Percentiles rank a stretch among this genome's conserved stretches.
These are phyloP conservation scores for Fistulina hepatica DNA, from an alignment of 1,284 basidiomycete species.

Conservation along the genomic window DNA sequence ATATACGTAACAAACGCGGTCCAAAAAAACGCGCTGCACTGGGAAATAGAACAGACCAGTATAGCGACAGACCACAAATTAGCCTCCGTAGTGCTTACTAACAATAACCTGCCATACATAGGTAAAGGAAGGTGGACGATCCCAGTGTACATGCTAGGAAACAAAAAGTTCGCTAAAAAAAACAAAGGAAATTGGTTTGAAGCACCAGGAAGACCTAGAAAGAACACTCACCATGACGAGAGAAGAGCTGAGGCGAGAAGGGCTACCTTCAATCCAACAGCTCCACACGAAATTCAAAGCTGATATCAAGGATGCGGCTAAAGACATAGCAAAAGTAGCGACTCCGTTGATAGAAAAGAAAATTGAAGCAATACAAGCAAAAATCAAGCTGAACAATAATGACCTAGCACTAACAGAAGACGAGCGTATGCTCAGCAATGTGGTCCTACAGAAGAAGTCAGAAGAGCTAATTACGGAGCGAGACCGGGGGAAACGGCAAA, in stretches of 20 bases:
- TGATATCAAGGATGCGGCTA: not conserved
- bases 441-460: too few relatives aligned
- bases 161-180: too few relatives aligned
- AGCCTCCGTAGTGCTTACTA: constrained; percentile 2
- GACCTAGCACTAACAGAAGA: too few relatives aligned
- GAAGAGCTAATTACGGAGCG: too few relatives aligned
- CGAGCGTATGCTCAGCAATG: too few relatives aligned
- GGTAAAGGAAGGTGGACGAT: constrained; percentile 12
- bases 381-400: too few relatives aligned
- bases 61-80: constrained; percentile 9
- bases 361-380: too few relatives aligned
- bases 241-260: too few relatives aligned
- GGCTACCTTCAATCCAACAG: not conserved
- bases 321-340: not conserved
- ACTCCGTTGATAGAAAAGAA: not conserved
- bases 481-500: too few relatives aligned
- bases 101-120: constrained; percentile 2
- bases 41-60: constrained; percentile 8
- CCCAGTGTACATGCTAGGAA: constrained; percentile 6
- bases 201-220: not conserved
- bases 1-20: not conserved
- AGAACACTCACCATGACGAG: not conserved
- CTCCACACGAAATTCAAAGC: not conserved
- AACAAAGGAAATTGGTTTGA: too few relatives aligned
- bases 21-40: not conserved